Conservation (phyloP, 2,329 filamentous ascomycete species). For the Calonectria pteridis region DNA sequence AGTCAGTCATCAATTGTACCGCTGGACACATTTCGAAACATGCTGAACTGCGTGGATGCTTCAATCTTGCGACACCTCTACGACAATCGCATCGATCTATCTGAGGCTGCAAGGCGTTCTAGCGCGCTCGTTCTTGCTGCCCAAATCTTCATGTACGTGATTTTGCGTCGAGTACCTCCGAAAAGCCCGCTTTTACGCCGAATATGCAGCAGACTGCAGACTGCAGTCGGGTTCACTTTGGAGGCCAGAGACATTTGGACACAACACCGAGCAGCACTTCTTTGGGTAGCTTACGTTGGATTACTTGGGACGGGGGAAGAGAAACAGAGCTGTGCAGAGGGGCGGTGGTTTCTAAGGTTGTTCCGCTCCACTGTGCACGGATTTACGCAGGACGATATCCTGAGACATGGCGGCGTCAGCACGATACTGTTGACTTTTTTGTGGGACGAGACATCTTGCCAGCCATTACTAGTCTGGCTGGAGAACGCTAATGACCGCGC, state of each 20-base stretch:
- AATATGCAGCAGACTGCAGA: constrained; percentile 6
- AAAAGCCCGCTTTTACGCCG: background rate
- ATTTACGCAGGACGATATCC: background rate
- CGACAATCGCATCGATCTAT: background rate
- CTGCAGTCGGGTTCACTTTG: background rate
- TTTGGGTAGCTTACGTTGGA: constrained; percentile 8
- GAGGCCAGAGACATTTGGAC: background rate
- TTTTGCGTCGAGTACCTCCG: background rate
- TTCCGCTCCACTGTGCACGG: background rate
- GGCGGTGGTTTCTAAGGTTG: background rate
- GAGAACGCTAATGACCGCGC: background rate
- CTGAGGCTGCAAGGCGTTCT: background rate
- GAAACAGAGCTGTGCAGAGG: background rate
- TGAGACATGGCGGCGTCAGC: background rate
- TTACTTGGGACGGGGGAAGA: constrained; percentile 1
- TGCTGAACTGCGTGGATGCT: background rate
- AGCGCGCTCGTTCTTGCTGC: background rate
- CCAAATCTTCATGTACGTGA: constrained; percentile 1
- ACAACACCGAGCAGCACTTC: background rate
- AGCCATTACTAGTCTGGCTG: background rate
- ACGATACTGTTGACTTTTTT: background rate
- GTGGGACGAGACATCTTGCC: background rate
- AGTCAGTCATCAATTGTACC: background rate
- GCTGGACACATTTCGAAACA: background rate
- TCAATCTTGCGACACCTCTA: background rate